A percentile compares a stretch with the other conserved stretches of the same genome.
These are phyloP conservation scores for Crithidia brevicula DNA, from an alignment of 208 protist genomes.

Conservation along the genomic window DNA sequence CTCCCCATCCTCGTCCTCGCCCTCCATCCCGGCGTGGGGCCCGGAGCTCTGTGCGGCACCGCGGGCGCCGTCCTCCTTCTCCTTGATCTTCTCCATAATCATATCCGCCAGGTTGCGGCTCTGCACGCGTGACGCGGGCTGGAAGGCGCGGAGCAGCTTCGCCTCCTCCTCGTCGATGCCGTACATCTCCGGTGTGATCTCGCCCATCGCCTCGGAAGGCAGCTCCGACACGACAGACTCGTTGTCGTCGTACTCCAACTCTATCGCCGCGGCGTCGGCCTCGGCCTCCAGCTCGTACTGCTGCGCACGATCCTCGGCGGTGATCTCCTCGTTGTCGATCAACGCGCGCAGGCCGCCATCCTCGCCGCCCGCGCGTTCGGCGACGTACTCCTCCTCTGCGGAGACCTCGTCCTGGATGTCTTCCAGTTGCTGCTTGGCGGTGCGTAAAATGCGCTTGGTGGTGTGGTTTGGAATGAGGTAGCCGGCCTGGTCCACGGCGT, in stretches of 20 bases:
- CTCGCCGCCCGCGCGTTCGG: not conserved
- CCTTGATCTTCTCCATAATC: constrained; percentile 92
- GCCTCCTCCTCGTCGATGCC: constrained; percentile 91
- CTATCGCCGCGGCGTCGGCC: constrained; percentile 57
- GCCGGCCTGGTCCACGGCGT: constrained; percentile 44
- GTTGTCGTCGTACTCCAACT: constrained; percentile 81
- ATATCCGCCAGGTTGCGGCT: constrained; percentile 91
- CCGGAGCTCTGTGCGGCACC: constrained; percentile 22
- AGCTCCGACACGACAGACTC: constrained; percentile 85
- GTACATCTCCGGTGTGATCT: constrained; percentile 70
- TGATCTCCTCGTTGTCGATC: constrained; percentile 25
- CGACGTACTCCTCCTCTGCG: constrained; percentile 32
- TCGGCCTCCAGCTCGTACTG: constrained; percentile 37
- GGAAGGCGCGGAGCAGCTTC: constrained; percentile 87
- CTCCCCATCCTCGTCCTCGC: constrained; percentile 30
- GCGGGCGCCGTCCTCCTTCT: constrained; percentile 65
- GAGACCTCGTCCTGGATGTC: constrained; percentile 52
- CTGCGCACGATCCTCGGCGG: constrained; percentile 8
- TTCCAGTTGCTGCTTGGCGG: constrained; percentile 76
- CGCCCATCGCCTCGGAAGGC: constrained; percentile 62
- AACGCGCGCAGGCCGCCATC: constrained; percentile 27
- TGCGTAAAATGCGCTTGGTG: constrained; percentile 78
- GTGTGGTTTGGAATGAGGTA: constrained; percentile 79
- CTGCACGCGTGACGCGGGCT: constrained; percentile 83
- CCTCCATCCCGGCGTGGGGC: not conserved